These are phyloP conservation scores for Penicillium salamii DNA, from an alignment of 495 filamentous ascomycete genomes.

Conservation along the genomic window DNA sequence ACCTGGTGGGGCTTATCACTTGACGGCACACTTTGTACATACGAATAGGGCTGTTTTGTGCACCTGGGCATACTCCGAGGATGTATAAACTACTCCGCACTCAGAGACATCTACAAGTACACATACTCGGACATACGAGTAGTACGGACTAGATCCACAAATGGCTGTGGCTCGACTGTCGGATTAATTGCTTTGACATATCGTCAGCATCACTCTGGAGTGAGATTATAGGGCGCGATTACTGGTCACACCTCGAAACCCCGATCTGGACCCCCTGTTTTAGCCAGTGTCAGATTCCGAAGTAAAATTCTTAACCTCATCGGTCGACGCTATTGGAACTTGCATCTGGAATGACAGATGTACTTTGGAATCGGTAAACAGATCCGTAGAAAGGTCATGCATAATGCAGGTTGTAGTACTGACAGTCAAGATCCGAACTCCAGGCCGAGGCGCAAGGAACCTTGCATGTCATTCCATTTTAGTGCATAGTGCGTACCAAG, in stretches of 20 bases:
- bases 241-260: not conserved
- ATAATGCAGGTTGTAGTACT: not conserved
- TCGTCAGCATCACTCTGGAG: not conserved
- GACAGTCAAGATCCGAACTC: not conserved
- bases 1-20: not conserved
- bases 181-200: not conserved
- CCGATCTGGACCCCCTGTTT: constrained; percentile 4
- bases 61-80: too few relatives aligned
- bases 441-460: not conserved
- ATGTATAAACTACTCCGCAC: too few relatives aligned
- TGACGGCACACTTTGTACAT: not conserved
- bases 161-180: constrained; percentile 1
- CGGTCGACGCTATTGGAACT: not conserved
- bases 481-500: constrained; percentile 1
- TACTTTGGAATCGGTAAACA: constrained; percentile 1
- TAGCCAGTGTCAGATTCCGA: not conserved
- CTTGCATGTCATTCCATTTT: not conserved
- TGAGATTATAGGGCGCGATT: not conserved
- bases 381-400: not conserved
- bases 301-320: not conserved
- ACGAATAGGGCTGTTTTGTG: not conserved
- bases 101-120: too few relatives aligned
- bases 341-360: constrained; percentile 1
- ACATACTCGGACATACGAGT: too few relatives aligned
- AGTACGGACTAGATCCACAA: not conserved